phyloP scores from a whole-genome alignment of 441 rosid species.

The Breynia disticha region DNA sequence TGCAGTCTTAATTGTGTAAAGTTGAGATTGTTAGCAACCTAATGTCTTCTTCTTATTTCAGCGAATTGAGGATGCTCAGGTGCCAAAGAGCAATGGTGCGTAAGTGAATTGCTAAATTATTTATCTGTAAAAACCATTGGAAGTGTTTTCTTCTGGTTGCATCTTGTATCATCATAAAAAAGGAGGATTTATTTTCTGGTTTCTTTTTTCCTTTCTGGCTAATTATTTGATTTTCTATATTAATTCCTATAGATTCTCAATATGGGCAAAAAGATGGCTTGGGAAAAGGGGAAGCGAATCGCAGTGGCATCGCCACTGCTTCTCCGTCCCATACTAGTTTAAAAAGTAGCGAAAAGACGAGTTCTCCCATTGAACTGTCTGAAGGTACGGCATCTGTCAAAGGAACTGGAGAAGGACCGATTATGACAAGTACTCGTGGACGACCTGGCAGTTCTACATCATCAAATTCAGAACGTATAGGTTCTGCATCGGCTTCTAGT shows the following conservation, averaged over 20 bases:
- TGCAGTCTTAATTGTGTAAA: conserved; percentile 5
- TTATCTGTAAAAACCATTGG: neutral
- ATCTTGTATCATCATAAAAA: neutral
- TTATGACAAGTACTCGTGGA: conserved; percentile 35
- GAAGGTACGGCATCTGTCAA: conserved; percentile 33
- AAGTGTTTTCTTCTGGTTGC: neutral
- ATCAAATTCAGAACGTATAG: conserved; percentile 46
- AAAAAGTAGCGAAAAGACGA: conserved; percentile 34
- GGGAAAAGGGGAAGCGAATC: conserved; percentile 29
- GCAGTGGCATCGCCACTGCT: conserved; percentile 24
- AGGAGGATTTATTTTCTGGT: neutral
- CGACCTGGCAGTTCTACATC: conserved; percentile 59
- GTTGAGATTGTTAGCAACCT: neutral
- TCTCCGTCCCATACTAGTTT: conserved; percentile 25
- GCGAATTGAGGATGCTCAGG: conserved; percentile 24
- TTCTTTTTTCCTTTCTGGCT: neutral
- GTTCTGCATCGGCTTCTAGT: conserved; percentile 36
- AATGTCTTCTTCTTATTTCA: conserved; percentile 5
- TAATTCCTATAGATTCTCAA: conserved; percentile 29
- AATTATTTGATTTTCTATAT: neutral
- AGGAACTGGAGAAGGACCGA: conserved; percentile 26
- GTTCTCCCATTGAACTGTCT: conserved; percentile 31
- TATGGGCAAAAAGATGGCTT: conserved; percentile 25
- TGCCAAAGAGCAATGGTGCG: conserved; percentile 33
- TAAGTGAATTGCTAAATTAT: conserved; percentile 1